Percentiles rank a stretch among this genome's conserved stretches.
These are phyloP conservation scores for Metschnikowia proteae DNA, from an alignment of 805 yeast species.

Conservation along the genomic window DNA sequence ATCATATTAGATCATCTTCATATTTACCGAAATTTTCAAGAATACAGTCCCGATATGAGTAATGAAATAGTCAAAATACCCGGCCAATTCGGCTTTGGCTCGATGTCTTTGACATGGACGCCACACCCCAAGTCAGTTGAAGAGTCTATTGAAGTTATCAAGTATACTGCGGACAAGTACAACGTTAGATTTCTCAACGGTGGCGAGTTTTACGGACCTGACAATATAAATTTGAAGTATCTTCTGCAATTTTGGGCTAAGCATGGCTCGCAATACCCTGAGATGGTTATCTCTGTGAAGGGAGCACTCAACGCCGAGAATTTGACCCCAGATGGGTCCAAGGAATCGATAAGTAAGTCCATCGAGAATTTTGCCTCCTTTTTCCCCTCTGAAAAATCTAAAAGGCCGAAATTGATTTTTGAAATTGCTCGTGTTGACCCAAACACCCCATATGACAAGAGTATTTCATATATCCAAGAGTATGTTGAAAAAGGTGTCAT, in stretches of 20 bases:
- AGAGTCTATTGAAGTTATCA: conserved; percentile 51
- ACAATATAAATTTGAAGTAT: conserved; percentile 50
- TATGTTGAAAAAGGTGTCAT: conserved; percentile 61
- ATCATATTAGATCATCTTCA: too few species aligned
- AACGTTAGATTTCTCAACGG: conserved; percentile 59
- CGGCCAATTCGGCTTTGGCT: conserved; percentile 61
- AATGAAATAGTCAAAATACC: conserved; percentile 11
- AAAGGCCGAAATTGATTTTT: conserved; percentile 43
- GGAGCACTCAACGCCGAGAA: conserved; percentile 49
- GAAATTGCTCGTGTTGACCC: conserved; percentile 72
- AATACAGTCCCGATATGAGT: not conserved
- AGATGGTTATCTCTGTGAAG: conserved; percentile 63
- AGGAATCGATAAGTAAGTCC: conserved; percentile 44
- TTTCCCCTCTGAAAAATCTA: conserved; percentile 25
- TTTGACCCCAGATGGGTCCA: conserved; percentile 47
- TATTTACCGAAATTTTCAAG: too few species aligned
- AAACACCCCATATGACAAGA: conserved; percentile 53
- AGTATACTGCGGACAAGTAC: conserved; percentile 38
- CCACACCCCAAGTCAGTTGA: conserved; percentile 53
- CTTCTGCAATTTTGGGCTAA: conserved; percentile 56
- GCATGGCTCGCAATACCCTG: conserved; percentile 50
- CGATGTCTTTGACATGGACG: conserved; percentile 78
- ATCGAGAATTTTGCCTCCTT: conserved; percentile 40
- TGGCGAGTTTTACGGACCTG: conserved; percentile 74
- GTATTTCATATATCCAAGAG: conserved; percentile 53